Percentiles rank a stretch among this genome's conserved stretches.
phyloP scores from a whole-genome alignment of 1,139 yeast genomes.

The Magnusiomyces ingens region DNA sequence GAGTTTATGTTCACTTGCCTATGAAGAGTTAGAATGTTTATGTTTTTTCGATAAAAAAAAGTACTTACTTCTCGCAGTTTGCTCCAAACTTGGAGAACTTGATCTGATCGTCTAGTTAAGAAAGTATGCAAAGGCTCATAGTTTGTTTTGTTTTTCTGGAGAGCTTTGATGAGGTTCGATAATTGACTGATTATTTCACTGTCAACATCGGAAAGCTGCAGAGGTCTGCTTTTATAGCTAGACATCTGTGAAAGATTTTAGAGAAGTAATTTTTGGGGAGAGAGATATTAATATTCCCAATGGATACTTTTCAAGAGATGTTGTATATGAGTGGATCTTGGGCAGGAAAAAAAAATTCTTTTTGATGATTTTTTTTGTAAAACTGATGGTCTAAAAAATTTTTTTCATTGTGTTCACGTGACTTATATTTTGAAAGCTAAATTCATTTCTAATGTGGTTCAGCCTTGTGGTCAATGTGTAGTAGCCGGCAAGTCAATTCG shows the following conservation, averaged over 20 bases:
- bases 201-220: slow-evolving; percentile 7
- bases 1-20: slow-evolving; percentile 22
- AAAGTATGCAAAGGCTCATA: slow-evolving; percentile 19
- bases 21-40: slow-evolving; percentile 11
- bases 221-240: slow-evolving; percentile 4
- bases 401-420: too few relatives aligned
- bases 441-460: too few relatives aligned
- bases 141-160: slow-evolving; percentile 15
- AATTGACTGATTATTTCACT: slow-evolving; percentile 4
- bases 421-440: too few relatives aligned
- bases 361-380: too few relatives aligned
- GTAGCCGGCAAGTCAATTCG: too few relatives aligned
- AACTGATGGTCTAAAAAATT: too few relatives aligned
- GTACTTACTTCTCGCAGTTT: slow-evolving; percentile 17
- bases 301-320: too few relatives aligned
- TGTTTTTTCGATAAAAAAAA: slow-evolving; percentile 17
- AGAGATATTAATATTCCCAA: too few relatives aligned
- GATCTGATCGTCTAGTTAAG: slow-evolving; percentile 18
- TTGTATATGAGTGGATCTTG: too few relatives aligned
- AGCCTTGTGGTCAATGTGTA: too few relatives aligned
- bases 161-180: slow-evolving; percentile 2
- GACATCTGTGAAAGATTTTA: neutral
- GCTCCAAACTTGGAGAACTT: slow-evolving; percentile 18
- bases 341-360: too few relatives aligned
- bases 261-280: too few relatives aligned